Conservation (phyloP, 768 basidiomycete species). For the Tricholoma furcatifolium region DNA sequence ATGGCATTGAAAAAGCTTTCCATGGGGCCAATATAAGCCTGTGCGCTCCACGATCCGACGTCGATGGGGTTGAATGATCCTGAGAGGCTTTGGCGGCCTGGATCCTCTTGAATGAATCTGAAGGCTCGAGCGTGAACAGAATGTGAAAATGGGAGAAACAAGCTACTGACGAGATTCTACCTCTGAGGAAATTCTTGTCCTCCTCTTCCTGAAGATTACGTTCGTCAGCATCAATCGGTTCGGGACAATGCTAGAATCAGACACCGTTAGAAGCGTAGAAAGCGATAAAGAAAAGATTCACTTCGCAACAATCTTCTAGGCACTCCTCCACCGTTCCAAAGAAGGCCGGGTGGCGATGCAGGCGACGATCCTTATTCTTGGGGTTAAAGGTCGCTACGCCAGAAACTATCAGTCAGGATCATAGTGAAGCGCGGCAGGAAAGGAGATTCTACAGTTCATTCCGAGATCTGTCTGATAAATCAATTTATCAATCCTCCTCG, state of each 20-base stretch:
- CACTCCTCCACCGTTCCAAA: slow-evolving; percentile 59
- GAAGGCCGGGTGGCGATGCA: slow-evolving; percentile 65
- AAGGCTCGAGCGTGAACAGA: neutral
- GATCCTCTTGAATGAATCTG: slow-evolving; percentile 60
- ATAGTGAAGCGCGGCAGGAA: too few relatives aligned
- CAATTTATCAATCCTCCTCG: slow-evolving; percentile 53
- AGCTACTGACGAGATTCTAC: slow-evolving; percentile 47
- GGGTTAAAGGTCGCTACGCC: slow-evolving; percentile 49
- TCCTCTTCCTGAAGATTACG: slow-evolving; percentile 49
- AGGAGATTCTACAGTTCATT: slow-evolving; percentile 63
- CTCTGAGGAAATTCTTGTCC: slow-evolving; percentile 56
- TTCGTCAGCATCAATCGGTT: slow-evolving; percentile 56
- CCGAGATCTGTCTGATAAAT: slow-evolving; percentile 60
- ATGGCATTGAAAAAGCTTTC: slow-evolving; percentile 60
- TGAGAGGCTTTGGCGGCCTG: slow-evolving; percentile 58
- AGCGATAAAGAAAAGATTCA: slow-evolving; percentile 14
- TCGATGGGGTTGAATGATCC: slow-evolving; percentile 70
- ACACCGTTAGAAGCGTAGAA: neutral
- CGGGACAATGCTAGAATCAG: slow-evolving; percentile 48
- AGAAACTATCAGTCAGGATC: slow-evolving; percentile 13
- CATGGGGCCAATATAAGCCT: slow-evolving; percentile 55
- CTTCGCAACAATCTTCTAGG: slow-evolving; percentile 66
- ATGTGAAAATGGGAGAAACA: neutral
- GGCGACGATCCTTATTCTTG: slow-evolving; percentile 55
- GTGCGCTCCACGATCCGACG: slow-evolving; percentile 62